A percentile compares a stretch with the other conserved stretches of the same genome.
Evolutionary conservation across 306 rosid species (phyloP).

Genomic region (Vachellia collinsii): DNA sequence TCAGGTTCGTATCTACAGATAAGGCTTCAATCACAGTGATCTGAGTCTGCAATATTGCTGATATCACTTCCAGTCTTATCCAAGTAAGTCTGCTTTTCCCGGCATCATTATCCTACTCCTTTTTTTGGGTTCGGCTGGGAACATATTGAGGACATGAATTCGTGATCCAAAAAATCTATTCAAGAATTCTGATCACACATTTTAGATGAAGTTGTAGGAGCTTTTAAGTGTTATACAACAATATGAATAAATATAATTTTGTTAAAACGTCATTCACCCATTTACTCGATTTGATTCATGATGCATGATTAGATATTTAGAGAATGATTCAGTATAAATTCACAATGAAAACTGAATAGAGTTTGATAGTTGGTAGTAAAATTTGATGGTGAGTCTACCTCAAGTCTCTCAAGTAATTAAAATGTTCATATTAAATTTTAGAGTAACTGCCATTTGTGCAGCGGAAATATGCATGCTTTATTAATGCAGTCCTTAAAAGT

Average conservation of each 20-base stretch:
- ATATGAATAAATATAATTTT: conserved; percentile 9
- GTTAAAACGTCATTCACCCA: neutral
- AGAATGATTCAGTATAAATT: neutral
- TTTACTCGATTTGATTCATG: neutral
- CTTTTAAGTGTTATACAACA: neutral
- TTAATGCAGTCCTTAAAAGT: neutral
- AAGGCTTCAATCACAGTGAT: conserved; percentile 6
- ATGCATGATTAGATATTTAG: neutral
- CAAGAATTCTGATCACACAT: neutral
- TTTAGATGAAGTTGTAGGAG: neutral
- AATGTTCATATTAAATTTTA: neutral
- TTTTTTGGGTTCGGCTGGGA: neutral
- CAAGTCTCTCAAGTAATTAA: neutral
- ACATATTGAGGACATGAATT: neutral
- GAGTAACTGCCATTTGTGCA: neutral
- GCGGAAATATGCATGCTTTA: neutral
- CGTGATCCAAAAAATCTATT: neutral
- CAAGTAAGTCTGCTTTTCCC: neutral
- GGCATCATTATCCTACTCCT: conserved; percentile 12
- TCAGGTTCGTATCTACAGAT: neutral
- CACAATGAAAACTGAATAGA: neutral
- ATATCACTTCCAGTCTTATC: conserved; percentile 10
- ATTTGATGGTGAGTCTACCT: neutral
- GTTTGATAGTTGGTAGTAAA: neutral
- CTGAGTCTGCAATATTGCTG: neutral